phyloP scores from a whole-genome alignment of 2,329 filamentous ascomycete species.

The Xylariaceae sp. region DNA sequence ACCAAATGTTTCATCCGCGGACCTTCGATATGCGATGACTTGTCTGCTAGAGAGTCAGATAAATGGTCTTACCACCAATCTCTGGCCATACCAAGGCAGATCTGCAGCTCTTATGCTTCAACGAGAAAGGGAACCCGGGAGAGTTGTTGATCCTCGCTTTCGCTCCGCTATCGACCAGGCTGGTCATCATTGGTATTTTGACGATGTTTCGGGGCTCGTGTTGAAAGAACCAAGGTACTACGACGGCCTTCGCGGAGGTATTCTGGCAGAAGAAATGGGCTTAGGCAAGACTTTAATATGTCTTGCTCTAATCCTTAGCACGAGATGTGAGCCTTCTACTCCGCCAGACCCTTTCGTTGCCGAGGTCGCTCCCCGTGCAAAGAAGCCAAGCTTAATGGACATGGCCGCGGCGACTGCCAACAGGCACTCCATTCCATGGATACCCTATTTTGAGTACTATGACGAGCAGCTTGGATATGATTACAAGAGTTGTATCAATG shows the following conservation, averaged over 20 bases:
- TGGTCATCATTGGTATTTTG: constrained; percentile 65
- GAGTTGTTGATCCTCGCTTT: constrained; percentile 70
- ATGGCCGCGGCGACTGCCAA: constrained; percentile 73
- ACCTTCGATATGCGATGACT: constrained; percentile 51
- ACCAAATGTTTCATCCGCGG: constrained; percentile 46
- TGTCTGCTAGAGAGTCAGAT: constrained; percentile 52
- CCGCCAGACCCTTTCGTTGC: constrained; percentile 58
- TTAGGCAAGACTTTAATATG: constrained; percentile 87
- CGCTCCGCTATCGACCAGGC: constrained; percentile 56
- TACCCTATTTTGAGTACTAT: constrained; percentile 54
- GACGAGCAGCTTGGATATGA: constrained; percentile 43
- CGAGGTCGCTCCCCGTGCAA: constrained; percentile 36
- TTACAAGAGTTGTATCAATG: constrained; percentile 50
- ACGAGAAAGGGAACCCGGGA: constrained; percentile 63
- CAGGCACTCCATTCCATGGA: constrained; percentile 67
- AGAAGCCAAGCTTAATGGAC: constrained; percentile 60
- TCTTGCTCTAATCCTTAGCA: constrained; percentile 71
- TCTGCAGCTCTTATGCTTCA: constrained; percentile 83
- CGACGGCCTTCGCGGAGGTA: constrained; percentile 70
- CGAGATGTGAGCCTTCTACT: constrained; percentile 61
- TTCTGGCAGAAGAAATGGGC: constrained; percentile 78
- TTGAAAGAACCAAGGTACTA: constrained; percentile 66
- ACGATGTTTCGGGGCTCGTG: constrained; percentile 59
- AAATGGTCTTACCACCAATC: constrained; percentile 55
- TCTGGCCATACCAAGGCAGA: constrained; percentile 76